A percentile compares a stretch with the other conserved stretches of the same genome.
These are phyloP conservation scores for Gracilaria domingensis DNA, from an alignment of 23 red algal genomes.

Conservation along the genomic window DNA sequence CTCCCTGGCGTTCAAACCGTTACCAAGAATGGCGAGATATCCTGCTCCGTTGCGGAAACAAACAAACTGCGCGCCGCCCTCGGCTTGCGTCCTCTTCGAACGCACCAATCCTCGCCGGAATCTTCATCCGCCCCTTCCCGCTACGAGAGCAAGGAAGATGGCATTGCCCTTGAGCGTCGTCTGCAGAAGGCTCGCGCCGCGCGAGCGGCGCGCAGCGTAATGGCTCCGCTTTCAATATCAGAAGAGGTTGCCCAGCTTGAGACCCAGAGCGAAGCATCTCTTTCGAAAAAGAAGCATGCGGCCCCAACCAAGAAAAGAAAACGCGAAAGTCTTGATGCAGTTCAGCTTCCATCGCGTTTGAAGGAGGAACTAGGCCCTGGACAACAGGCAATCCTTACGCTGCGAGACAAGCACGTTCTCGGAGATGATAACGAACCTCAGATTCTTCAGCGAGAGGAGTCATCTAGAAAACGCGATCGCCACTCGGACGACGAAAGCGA, in stretches of 20 bases:
- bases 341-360: conserved; percentile 1
- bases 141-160: not conserved
- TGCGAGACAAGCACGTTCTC: conserved; percentile 43
- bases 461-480: not conserved
- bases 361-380: conserved; percentile 20
- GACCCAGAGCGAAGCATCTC: no score
- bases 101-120: not conserved
- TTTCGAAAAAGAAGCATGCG: not conserved
- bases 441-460: not conserved
- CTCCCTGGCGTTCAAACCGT: not conserved
- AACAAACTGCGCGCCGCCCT: conserved; percentile 71
- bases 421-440: not conserved
- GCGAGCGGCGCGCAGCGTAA: conserved; percentile 10
- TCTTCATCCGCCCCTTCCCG: not conserved
- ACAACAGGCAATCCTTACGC: conserved; percentile 17
- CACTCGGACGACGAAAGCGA: conserved; percentile 8
- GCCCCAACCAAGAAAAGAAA: not conserved
- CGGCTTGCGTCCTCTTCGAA: conserved; percentile 61
- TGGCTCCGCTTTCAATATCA: conserved; percentile 43
- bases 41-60: conserved; percentile 73
- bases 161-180: conserved; percentile 15
- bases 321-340: not conserved
- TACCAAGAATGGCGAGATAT: conserved; percentile 63
- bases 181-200: conserved; percentile 28
- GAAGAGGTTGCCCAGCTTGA: not conserved